Base-by-base conservation (phyloP, 73 alveolate species). In the Blepharisma stoltei region DNA sequence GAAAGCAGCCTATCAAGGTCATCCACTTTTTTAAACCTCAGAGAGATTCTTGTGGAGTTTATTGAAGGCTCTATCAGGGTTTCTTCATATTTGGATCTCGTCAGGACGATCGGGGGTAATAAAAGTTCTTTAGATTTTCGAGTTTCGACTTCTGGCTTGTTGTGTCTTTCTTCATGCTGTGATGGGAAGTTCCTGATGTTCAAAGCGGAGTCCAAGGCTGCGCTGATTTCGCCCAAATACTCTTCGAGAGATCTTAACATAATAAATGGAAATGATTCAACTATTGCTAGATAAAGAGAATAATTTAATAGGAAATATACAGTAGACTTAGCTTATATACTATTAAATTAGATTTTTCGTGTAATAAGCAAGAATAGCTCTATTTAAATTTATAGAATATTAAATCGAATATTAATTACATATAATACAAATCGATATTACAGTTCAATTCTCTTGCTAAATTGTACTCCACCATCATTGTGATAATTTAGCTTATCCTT, bases 131-230 rank as follows among this genome's bases (percentile, higher is more conserved):
- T 14, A 67, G 78, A 83, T 49, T 84, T 93, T 45, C 81, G 50
- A 44, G 86, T 78, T 71, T 90, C 95, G 8, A 90, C 87, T 50
- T 90, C 94, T 1, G 97, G 97, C 55, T 86, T 92, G 67, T 81
- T 83, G 53, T 80, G 85, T 77, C 90, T 83, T 73, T 89, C 96
- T 9, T 79, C 93, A 37, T 87, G 54, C 70, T 87, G 90, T 25
- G 91, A 86, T 9, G 96, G 94, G 78, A 87, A 89, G 25, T 45
- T 88, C 46, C 92, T 38, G 5, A 89, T 44, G 78, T 83, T 78
- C 41, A 89, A 53, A 18, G 86, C 37, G 6, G 87, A 60, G 73
- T 88, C 93, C 25, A 88, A 77, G 27, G 89, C 71, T 37, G 81
- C 89, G 27, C 92, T 55, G 77, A 88, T 86, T n/a, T 81, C 78